These are phyloP conservation scores for Cyphellophora attinorum DNA, from an alignment of 2,329 filamentous ascomycete species.

Conservation along the genomic window DNA sequence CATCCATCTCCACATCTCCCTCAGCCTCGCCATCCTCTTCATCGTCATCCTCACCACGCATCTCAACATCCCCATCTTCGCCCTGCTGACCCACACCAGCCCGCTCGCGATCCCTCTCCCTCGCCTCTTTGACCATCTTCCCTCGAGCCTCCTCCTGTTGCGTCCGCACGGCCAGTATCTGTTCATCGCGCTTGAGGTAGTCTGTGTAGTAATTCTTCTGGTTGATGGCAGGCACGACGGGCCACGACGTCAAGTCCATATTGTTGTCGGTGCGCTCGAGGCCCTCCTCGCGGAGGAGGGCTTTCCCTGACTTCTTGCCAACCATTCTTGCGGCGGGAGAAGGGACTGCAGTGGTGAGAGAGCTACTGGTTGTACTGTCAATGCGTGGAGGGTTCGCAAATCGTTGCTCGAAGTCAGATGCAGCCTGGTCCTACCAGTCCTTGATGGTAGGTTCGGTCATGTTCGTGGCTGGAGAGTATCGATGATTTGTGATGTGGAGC, in stretches of 20 bases:
- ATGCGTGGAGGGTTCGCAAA: too few species aligned
- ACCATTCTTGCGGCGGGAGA: conserved; percentile 52
- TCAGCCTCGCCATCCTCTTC: conserved; percentile 49
- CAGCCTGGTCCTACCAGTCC: too few species aligned
- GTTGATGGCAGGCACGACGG: conserved; percentile 85
- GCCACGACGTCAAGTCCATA: conserved; percentile 92
- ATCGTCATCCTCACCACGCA: conserved; percentile 49
- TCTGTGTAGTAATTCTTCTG: conserved; percentile 99
- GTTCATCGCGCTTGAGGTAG: conserved; percentile 96
- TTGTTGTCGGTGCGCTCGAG: conserved; percentile 96
- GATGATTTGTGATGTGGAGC: too few species aligned
- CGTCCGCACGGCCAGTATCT: conserved; percentile 78
- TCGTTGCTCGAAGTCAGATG: too few species aligned
- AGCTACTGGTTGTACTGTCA: too few species aligned
- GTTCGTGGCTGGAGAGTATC: too few species aligned
- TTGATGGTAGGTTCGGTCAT: too few species aligned
- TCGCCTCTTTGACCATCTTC: conserved; percentile 71
- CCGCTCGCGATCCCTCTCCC: conserved; percentile 77
- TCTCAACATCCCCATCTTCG: conserved; percentile 43
- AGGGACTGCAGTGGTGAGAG: too few species aligned
- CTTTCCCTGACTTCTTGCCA: conserved; percentile 57
- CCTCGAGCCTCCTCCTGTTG: conserved; percentile 81
- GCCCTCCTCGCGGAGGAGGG: conserved; percentile 30
- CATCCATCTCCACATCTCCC: conserved; percentile 54
- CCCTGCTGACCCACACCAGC: conserved; percentile 54